Conservation (phyloP, 2,329 filamentous ascomycete genomes). For the Xylaria sp. region DNA sequence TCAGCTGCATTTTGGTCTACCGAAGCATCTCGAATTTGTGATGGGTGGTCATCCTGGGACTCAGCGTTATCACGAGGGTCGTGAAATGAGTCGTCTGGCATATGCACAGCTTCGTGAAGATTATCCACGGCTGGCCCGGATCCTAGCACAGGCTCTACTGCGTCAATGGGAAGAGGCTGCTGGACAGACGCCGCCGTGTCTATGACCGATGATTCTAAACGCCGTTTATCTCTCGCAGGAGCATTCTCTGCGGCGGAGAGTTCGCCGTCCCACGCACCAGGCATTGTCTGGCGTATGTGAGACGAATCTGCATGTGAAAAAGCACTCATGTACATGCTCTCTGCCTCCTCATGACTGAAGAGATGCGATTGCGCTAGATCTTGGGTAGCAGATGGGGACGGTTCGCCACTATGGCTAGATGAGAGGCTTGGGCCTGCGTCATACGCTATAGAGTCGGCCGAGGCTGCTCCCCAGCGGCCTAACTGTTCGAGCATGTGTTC, state of each 20-base stretch:
- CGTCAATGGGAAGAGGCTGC: constrained; percentile 2
- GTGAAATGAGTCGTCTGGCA: constrained; percentile 36
- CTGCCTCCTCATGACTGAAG: constrained; percentile 82
- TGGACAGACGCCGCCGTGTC: constrained; percentile 3
- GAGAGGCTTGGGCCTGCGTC: constrained; percentile 24
- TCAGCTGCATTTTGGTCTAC: constrained; percentile 47
- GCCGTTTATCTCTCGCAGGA: constrained; percentile 28
- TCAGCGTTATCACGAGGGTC: neutral
- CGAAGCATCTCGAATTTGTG: constrained; percentile 10
- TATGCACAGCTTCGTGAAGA: constrained; percentile 41
- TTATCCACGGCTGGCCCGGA: constrained; percentile 35
- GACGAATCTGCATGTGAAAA: constrained; percentile 61
- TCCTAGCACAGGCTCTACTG: neutral
- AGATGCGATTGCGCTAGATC: constrained; percentile 73
- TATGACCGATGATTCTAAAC: constrained; percentile 5
- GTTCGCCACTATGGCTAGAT: constrained; percentile 42
- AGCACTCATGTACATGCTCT: constrained; percentile 88
- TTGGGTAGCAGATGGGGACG: constrained; percentile 45
- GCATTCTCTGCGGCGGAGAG: constrained; percentile 42
- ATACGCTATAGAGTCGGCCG: constrained; percentile 30
- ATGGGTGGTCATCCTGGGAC: neutral
- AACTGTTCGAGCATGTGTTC: constrained; percentile 51
- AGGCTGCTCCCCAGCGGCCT: constrained; percentile 40
- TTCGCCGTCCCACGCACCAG: constrained; percentile 63
- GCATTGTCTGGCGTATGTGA: constrained; percentile 55